phyloP scores from a whole-genome alignment of 371 early-diverging fungal genomes.

The Mortierella sp. region DNA sequence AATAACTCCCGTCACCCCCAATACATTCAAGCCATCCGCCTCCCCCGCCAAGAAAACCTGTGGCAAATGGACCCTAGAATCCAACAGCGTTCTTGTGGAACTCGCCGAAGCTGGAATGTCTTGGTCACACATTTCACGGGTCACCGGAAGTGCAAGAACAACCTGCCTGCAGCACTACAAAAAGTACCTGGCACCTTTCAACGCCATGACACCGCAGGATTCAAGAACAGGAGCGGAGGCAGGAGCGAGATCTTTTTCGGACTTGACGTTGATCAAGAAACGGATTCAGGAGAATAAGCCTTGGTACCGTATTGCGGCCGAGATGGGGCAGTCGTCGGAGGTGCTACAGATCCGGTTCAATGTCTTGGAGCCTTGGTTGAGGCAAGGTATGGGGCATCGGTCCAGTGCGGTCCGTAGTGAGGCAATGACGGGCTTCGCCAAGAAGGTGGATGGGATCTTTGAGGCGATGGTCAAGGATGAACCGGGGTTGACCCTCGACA shows the following conservation, averaged over 20 bases:
- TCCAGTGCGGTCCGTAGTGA: neutral
- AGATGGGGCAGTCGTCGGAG: neutral
- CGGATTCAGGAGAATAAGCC: neutral
- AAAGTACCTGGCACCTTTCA: neutral
- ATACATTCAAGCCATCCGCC: neutral
- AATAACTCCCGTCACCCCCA: neutral
- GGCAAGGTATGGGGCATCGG: constrained; percentile 14
- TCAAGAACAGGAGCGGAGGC: neutral
- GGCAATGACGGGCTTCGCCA: neutral
- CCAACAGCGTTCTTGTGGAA: neutral
- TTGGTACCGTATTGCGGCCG: neutral
- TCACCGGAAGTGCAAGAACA: neutral
- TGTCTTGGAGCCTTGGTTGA: constrained; percentile 16
- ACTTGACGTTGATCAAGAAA: neutral
- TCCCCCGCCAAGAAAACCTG: neutral
- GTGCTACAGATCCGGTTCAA: neutral
- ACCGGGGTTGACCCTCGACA: neutral
- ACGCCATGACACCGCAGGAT: neutral
- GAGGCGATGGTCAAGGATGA: constrained; percentile 6
- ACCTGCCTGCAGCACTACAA: constrained; percentile 11
- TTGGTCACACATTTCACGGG: neutral
- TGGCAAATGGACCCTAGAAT: constrained; percentile 12
- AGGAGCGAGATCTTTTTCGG: neutral
- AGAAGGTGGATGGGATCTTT: constrained; percentile 1
- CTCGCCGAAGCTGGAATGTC: neutral